phyloP scores from a whole-genome alignment of 345 rosid species.

The Euphorbia peplus region DNA sequence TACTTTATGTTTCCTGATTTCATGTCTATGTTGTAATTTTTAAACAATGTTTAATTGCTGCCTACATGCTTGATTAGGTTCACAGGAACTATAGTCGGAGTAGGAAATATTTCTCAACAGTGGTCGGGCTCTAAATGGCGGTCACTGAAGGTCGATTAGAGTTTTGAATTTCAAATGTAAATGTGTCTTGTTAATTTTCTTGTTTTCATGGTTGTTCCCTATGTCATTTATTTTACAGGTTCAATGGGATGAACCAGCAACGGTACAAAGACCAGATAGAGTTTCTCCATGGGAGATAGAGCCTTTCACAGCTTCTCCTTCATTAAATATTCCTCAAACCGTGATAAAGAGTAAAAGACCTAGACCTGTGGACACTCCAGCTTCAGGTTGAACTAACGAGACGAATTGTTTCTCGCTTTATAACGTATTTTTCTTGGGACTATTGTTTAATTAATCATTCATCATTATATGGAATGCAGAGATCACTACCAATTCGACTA shows the following conservation, averaged over 20 bases:
- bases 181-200: slow-evolving; percentile 10
- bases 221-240: slow-evolving; percentile 39
- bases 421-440: not conserved
- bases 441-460: not conserved
- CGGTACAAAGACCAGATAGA: slow-evolving; percentile 67
- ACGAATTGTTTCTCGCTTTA: not conserved
- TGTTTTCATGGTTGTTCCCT: slow-evolving; percentile 27
- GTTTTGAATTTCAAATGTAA: slow-evolving; percentile 13
- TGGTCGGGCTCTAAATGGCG: slow-evolving; percentile 91
- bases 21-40: not conserved
- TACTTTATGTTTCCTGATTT: not conserved
- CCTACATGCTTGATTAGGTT: slow-evolving; percentile 43
- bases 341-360: slow-evolving; percentile 67
- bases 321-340: slow-evolving; percentile 39
- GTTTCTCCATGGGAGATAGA: slow-evolving; percentile 98
- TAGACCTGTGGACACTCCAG: slow-evolving; percentile 49
- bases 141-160: slow-evolving; percentile 54
- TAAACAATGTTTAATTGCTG: not conserved
- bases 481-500: slow-evolving; percentile 40
- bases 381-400: slow-evolving; percentile 38
- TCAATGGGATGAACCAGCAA: slow-evolving; percentile 95
- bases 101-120: slow-evolving; percentile 67
- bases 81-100: slow-evolving; percentile 84
- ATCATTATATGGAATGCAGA: slow-evolving; percentile 30
- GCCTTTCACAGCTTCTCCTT: slow-evolving; percentile 51